A percentile compares a stretch with the other conserved stretches of the same genome.
Evolutionary conservation across 352 stramenopile species (phyloP).

Genomic region (Pythium aquatile): DNA sequence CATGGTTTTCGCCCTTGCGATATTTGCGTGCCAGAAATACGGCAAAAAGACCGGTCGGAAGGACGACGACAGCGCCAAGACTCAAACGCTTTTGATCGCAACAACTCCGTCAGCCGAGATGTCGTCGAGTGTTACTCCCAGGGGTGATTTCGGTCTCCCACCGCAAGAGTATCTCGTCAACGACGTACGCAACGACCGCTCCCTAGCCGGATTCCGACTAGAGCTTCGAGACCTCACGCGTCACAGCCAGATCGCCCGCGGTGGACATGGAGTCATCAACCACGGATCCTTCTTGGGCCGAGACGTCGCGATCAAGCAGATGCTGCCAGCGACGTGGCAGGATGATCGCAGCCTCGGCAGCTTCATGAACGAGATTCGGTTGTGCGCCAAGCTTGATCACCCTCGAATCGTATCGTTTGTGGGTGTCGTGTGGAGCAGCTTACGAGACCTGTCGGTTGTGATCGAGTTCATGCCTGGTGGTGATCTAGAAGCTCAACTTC

Average conservation of each 20-base stretch:
- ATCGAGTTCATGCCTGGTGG: conserved; percentile 29
- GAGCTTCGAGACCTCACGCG: not conserved
- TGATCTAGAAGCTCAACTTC: conserved; percentile 19
- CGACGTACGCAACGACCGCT: not conserved
- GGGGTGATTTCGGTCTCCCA: not conserved
- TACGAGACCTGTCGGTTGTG: conserved; percentile 27
- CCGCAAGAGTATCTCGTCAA: not conserved
- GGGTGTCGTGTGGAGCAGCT: conserved; percentile 28
- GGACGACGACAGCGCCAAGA: too few species aligned
- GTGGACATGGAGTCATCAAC: conserved; percentile 13
- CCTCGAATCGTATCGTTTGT: conserved; percentile 28
- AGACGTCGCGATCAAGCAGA: conserved; percentile 11
- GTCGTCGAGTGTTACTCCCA: not conserved
- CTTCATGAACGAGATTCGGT: conserved; percentile 35
- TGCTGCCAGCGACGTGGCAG: conserved; percentile 10
- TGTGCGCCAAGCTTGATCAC: conserved; percentile 29
- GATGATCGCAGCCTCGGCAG: conserved; percentile 17
- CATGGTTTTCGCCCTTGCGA: too few species aligned
- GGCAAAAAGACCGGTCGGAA: too few species aligned
- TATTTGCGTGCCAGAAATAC: too few species aligned
- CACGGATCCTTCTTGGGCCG: not conserved
- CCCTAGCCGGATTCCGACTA: not conserved
- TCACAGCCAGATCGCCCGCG: not conserved
- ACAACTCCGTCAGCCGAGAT: too few species aligned
- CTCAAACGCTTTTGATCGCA: too few species aligned